phyloP scores from a whole-genome alignment of 1,284 basidiomycete genomes.

The Volvariella surrecta region DNA sequence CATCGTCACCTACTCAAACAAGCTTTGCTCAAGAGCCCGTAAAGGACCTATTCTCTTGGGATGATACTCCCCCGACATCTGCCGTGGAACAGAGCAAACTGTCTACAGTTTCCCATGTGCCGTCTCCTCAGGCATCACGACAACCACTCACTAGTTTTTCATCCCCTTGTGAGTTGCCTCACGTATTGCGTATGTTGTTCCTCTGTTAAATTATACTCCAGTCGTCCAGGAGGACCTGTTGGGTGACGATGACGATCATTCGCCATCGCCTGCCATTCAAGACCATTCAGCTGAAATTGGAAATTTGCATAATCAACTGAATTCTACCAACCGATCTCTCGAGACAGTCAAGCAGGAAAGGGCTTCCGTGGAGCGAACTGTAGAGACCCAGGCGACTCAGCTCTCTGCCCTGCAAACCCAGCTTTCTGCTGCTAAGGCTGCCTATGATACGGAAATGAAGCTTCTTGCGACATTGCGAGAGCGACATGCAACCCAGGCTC shows the following conservation, averaged over 20 bases:
- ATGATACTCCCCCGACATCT: conserved; percentile 54
- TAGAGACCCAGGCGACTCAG: conserved; percentile 59
- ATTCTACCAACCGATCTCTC: conserved; percentile 70
- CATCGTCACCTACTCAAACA: conserved; percentile 21
- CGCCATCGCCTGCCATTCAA: conserved; percentile 42
- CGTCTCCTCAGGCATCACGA: conserved; percentile 14
- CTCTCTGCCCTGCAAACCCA: conserved; percentile 70
- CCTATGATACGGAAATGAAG: conserved; percentile 81
- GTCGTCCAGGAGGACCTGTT: conserved; percentile 44
- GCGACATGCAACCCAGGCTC: conserved; percentile 63
- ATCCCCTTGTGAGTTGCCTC: conserved; percentile 15
- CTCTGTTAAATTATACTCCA: conserved; percentile 22
- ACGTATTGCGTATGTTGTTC: too few species aligned
- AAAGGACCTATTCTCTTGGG: conserved; percentile 42
- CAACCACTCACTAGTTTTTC: conserved; percentile 17
- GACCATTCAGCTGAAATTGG: conserved; percentile 78
- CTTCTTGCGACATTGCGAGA: conserved; percentile 69
- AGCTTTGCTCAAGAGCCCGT: conserved; percentile 22
- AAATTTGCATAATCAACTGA: conserved; percentile 77
- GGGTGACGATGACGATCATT: conserved; percentile 64
- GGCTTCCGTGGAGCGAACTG: conserved; percentile 41
- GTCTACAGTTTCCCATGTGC: conserved; percentile 13
- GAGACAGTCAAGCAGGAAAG: conserved; percentile 55
- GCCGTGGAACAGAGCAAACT: conserved; percentile 22
- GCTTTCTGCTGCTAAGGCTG: conserved; percentile 65